These are phyloP conservation scores for Knoxdaviesia proteae DNA, from an alignment of 2,329 filamentous ascomycete genomes.

Conservation along the genomic window DNA sequence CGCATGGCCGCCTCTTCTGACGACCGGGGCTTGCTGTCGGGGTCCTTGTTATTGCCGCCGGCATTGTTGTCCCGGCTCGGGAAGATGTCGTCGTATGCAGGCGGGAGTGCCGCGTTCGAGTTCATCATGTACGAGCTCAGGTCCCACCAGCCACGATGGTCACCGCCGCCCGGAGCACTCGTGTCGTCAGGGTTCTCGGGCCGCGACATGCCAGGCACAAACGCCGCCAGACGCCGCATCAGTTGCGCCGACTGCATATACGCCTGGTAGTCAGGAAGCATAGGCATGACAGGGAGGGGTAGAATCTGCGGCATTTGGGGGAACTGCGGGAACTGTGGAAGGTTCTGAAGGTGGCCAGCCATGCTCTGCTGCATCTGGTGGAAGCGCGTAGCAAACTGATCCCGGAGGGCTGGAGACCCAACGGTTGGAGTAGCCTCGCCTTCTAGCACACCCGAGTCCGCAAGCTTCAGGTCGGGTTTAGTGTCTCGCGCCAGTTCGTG, in stretches of 20 bases:
- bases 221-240: conserved; percentile 49
- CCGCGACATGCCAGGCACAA: conserved; percentile 45
- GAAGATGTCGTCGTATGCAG: conserved; percentile 63
- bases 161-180: neutral
- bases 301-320: conserved; percentile 43
- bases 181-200: conserved; percentile 24
- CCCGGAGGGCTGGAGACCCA: conserved; percentile 39
- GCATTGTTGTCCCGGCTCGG: conserved; percentile 23
- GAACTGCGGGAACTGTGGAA: conserved; percentile 36
- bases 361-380: conserved; percentile 58
- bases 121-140: conserved; percentile 31
- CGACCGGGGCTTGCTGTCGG: conserved; percentile 36
- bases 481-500: no score
- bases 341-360: conserved; percentile 30
- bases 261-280: conserved; percentile 52
- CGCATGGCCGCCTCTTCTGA: conserved; percentile 30
- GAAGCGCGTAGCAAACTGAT: conserved; percentile 52
- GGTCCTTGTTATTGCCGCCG: neutral
- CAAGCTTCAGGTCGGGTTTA: no score
- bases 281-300: conserved; percentile 33
- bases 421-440: neutral
- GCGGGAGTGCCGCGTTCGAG: conserved; percentile 33
- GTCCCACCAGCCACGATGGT: conserved; percentile 37
- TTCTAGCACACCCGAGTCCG: neutral
- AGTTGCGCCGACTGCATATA: conserved; percentile 38